Percentiles rank a stretch among this genome's conserved stretches.
Evolutionary conservation across 352 stramenopile species (phyloP).

Genomic region (Phytopythium boreale): DNA sequence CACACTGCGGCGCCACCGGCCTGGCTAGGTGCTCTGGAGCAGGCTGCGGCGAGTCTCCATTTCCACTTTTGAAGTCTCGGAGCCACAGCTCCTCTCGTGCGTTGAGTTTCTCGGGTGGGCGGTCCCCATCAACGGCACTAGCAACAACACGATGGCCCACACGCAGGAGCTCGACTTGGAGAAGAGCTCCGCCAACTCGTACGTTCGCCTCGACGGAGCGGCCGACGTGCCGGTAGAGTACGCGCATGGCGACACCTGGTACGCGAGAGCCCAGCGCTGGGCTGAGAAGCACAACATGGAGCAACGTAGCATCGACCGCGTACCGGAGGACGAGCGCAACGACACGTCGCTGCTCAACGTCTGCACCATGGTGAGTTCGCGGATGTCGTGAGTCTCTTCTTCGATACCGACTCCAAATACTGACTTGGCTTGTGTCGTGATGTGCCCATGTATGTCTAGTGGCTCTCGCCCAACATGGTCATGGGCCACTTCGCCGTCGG

Average conservation of each 20-base stretch:
- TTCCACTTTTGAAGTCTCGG: background rate
- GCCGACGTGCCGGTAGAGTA: background rate
- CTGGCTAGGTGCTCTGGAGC: too few relatives aligned
- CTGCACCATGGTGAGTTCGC: constrained; percentile 23
- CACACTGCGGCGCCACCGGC: too few relatives aligned
- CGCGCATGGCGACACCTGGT: constrained; percentile 15
- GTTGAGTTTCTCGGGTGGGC: background rate
- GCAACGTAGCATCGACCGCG: constrained; percentile 41
- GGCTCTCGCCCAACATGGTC: constrained; percentile 45
- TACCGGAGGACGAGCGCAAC: constrained; percentile 38
- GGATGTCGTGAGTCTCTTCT: too few relatives aligned
- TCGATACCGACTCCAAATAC: too few relatives aligned
- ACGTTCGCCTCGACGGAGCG: background rate
- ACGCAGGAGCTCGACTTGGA: background rate
- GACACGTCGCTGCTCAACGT: constrained; percentile 38
- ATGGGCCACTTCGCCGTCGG: constrained; percentile 46
- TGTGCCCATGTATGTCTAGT: too few relatives aligned
- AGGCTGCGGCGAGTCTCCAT: background rate
- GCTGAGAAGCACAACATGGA: constrained; percentile 38
- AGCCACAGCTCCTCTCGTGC: background rate
- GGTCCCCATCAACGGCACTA: background rate
- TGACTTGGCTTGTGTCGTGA: too few relatives aligned
- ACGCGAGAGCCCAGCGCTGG: constrained; percentile 21
- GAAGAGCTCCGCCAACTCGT: constrained; percentile 5
- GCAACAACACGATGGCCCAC: background rate